These are phyloP conservation scores for Irpex sp. DNA, from an alignment of 1,284 basidiomycete genomes.

Conservation along the genomic window DNA sequence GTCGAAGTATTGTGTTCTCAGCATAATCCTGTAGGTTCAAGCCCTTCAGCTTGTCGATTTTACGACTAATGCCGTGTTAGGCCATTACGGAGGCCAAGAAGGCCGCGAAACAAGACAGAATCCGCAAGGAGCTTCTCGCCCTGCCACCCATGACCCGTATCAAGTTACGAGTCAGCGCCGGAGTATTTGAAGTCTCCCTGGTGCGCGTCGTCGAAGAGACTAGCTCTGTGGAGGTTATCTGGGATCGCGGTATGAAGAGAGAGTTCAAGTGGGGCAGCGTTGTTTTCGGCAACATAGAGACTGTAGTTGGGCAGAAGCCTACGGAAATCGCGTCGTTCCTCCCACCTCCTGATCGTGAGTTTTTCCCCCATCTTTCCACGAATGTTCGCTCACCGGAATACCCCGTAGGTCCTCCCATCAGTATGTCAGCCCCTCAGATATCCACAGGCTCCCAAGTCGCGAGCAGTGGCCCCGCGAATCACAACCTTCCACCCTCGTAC, in stretches of 20 bases:
- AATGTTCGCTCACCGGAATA: too few relatives aligned
- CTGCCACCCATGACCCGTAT: slow-evolving; percentile 69
- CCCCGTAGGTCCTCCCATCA: too few relatives aligned
- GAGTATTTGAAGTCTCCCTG: slow-evolving; percentile 78
- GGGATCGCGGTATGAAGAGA: slow-evolving; percentile 65
- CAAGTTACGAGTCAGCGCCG: slow-evolving; percentile 76
- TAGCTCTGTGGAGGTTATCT: slow-evolving; percentile 72
- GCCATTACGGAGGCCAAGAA: slow-evolving; percentile 69
- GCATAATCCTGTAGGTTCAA: slow-evolving; percentile 74
- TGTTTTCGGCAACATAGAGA: slow-evolving; percentile 51
- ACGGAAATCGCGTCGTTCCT: slow-evolving; percentile 35
- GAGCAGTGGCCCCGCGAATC: too few relatives aligned
- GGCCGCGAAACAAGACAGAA: slow-evolving; percentile 63
- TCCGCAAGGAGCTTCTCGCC: slow-evolving; percentile 60
- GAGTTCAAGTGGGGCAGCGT: slow-evolving; percentile 81
- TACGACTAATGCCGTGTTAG: slow-evolving; percentile 32
- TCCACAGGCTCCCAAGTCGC: too few relatives aligned
- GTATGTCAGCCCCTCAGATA: too few relatives aligned
- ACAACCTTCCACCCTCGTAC: neutral
- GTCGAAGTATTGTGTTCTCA: slow-evolving; percentile 74
- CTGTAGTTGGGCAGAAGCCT: slow-evolving; percentile 58
- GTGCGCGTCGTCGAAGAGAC: slow-evolving; percentile 65
- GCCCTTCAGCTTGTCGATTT: slow-evolving; percentile 4
- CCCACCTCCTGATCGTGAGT: slow-evolving; percentile 25
- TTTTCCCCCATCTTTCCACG: slow-evolving; percentile 15